Evolutionary conservation across 257 asterid genomes (phyloP), one percentile per base, ranked within the genome.

Genomic region (Schizonepeta tenuifolia): DNA sequence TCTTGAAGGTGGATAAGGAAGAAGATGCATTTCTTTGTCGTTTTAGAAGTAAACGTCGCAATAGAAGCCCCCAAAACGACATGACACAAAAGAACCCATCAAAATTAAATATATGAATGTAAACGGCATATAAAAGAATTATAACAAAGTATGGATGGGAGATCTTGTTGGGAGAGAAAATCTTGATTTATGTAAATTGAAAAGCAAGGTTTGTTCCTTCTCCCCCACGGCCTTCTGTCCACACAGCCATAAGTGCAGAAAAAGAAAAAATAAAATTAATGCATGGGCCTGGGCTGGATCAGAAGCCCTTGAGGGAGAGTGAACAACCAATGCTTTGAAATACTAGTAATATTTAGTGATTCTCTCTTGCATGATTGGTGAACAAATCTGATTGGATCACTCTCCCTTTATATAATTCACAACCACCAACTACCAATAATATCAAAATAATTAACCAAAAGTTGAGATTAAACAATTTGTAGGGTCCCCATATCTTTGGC

Each of bases 241-340:
- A 20, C 79, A 20, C 49, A 55, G 24, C 73, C 64, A 69, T 14
- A 18, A 40, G 18, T 17, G 26, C 49, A 50, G 44, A 17, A 1
- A 3, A 15, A 66, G 8, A 2, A 2, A 1, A 10, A 50, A 3
- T 15, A 1, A 5, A 24, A 3, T 53, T 10, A 21, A 13, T 35
- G 12, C 61, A 67, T 67, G 72, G 38, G 51, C 33, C 33, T 31
- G 36, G 36, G 51, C 9, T 18, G 6, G 73, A 66, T 47, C 43
- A 79, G 80, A 78, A 83, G 82, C 83, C 84, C 82, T 77, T 80
- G 83, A 74, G 76, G 81, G 81, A 75, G 83, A 83, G 61, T 58
- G 77, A 78, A 54, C 50, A 80, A 72, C 72, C 80, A 72, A 57
- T 78, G 78, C 76, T 62, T 77, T 71, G 78, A 71, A 67, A 43